Conservation (phyloP, 768 basidiomycete species). For the Royoungia palumana region DNA sequence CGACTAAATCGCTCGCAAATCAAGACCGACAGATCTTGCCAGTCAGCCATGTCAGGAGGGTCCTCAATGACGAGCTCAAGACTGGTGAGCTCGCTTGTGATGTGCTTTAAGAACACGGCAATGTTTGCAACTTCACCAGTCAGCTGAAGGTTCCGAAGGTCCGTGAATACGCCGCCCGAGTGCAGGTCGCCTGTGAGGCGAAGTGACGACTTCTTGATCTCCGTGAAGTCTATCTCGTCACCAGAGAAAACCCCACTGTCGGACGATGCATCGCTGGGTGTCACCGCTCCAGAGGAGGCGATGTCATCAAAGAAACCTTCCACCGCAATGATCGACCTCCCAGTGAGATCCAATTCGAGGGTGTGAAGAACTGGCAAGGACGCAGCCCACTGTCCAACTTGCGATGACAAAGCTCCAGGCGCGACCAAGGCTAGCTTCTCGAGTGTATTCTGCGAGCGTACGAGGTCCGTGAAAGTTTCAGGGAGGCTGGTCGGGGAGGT, state of each 20-base stretch:
- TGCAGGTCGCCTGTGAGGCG: constrained; percentile 60
- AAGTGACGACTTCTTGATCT: constrained; percentile 66
- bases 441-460: constrained; percentile 54
- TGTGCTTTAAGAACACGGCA: constrained; percentile 66
- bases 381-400: constrained; percentile 72
- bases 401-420: constrained; percentile 69
- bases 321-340: constrained; percentile 63
- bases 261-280: constrained; percentile 66
- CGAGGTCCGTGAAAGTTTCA: constrained; percentile 64
- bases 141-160: constrained; percentile 58
- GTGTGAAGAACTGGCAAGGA: constrained; percentile 58
- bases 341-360: constrained; percentile 69
- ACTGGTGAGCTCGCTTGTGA: constrained; percentile 60
- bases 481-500: constrained; percentile 67
- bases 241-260: constrained; percentile 79
- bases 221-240: constrained; percentile 74
- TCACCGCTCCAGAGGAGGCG: constrained; percentile 62
- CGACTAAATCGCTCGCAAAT: constrained; percentile 61
- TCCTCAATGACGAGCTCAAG: constrained; percentile 79
- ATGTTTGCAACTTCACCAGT: constrained; percentile 71
- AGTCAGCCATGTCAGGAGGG: constrained; percentile 69
- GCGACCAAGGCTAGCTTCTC: constrained; percentile 66
- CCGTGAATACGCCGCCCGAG: constrained; percentile 53
- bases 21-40: constrained; percentile 65
- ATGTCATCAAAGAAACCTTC: constrained; percentile 80